Base-by-base conservation (phyloP, 345 rosid species). In the Draba incana region DNA sequence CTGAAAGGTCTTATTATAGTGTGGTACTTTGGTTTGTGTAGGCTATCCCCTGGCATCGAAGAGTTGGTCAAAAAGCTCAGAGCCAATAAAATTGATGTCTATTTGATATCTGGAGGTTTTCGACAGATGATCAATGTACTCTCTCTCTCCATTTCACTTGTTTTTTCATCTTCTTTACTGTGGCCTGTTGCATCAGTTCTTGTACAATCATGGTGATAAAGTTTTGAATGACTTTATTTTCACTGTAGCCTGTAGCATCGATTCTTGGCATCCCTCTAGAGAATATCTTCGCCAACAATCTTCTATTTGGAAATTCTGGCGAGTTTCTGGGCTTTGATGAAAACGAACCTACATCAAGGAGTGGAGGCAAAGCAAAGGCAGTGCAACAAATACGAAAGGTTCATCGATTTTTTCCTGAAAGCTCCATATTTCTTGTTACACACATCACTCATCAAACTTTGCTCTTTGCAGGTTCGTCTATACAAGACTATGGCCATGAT, bases 101-200 rank as follows among this genome's bases (percentile, higher is more conserved):
- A 83, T 80, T 81, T 94, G 83, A 78, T 94, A 68, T 94, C 97
- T 6, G 97, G 99, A 72, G 99, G 97, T 56, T 94, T 94, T 76
- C 89, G 95, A 43, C 96, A 89, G 71, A 94, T 94, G 99, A 94
- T 94, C 77, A 89, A 89, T 72, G 98, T 94, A 85, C 52, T 78
- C 67, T 37, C n/a, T 14, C 35, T 47, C 64, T 43, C 15, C 51
- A 27, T 25, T 10, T 53, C 48, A 27, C 28, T 72, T 71, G 10
- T 66, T 31, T 68, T 27, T 46, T 55, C 48, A 54, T 30, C n/a
- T 47, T 42, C 44, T 42, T 67, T 30, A 15, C 65, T 39, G 38
- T 55, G 64, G 12, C 14, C 14, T 45, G n/a, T 48, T 64, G 61
- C 54, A 42, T 64, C 64, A 33, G 2, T 57, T 64, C 70, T 15